These are phyloP conservation scores for Trypanosoma brucei DNA, from an alignment of 208 protist genomes.

Conservation along the genomic window DNA sequence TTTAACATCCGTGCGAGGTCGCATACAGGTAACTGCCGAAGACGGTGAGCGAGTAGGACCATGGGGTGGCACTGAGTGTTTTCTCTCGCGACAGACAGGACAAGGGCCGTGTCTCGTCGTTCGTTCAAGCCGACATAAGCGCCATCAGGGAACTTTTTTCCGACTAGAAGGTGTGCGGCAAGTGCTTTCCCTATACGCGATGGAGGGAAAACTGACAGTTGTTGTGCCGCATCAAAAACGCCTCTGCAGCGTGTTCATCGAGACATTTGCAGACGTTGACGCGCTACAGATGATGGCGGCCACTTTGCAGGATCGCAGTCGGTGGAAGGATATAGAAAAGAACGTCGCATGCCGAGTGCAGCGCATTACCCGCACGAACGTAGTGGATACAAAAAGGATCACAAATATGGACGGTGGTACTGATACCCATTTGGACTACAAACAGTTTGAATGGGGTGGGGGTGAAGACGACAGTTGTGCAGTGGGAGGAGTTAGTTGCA, in stretches of 20 bases:
- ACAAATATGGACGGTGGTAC: background rate
- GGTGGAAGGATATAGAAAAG: constrained; percentile 57
- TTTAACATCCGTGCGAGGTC: constrained; percentile 49
- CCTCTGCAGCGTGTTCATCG: constrained; percentile 65
- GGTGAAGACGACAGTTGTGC: no score
- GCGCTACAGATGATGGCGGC: constrained; percentile 64
- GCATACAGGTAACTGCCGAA: constrained; percentile 45
- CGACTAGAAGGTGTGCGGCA: constrained; percentile 36
- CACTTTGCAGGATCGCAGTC: constrained; percentile 40
- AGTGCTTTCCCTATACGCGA: constrained; percentile 45
- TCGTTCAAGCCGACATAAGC: constrained; percentile 50
- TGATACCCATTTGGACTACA: background rate
- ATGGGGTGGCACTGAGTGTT: constrained; percentile 86
- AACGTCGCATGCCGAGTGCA: constrained; percentile 49
- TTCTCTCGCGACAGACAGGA: constrained; percentile 59
- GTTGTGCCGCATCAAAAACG: constrained; percentile 47
- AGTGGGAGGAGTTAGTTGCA: no score
- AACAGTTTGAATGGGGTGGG: no score
- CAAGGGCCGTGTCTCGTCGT: constrained; percentile 81
- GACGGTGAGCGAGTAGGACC: constrained; percentile 67
- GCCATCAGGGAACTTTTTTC: constrained; percentile 75
- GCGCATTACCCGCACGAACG: background rate
- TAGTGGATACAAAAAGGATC: background rate
- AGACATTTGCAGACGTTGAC: constrained; percentile 51
- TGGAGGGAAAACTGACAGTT: constrained; percentile 68